Conservation (phyloP, 345 rosid genomes). For the Salix suchowensis region DNA sequence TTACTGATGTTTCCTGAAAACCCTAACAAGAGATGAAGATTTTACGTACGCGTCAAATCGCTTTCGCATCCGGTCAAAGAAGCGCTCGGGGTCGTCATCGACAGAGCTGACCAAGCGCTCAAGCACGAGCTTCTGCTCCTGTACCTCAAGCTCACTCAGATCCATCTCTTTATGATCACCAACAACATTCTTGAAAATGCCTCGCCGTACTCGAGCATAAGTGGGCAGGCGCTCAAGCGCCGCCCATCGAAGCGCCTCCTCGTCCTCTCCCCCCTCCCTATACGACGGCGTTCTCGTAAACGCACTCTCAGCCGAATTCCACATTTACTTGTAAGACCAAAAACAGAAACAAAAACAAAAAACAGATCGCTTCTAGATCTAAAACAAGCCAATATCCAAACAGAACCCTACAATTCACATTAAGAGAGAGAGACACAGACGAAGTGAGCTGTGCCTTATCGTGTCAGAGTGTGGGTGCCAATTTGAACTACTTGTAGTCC, state of each 20-base stretch:
- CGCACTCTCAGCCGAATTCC: conserved; percentile 77
- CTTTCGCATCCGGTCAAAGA: conserved; percentile 72
- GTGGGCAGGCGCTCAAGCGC: conserved; percentile 91
- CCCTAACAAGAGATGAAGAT: background rate
- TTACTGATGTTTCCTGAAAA: background rate
- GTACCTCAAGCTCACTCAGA: conserved; percentile 57
- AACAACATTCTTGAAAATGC: conserved; percentile 59
- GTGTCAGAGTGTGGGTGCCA: background rate
- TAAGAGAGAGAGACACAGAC: background rate
- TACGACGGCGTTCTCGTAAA: conserved; percentile 67
- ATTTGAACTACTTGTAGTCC: conserved; percentile 1
- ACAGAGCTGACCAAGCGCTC: conserved; percentile 67
- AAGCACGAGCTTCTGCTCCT: conserved; percentile 65
- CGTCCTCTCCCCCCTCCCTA: conserved; percentile 52
- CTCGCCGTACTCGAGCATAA: conserved; percentile 61
- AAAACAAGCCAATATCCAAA: background rate
- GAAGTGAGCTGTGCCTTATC: background rate
- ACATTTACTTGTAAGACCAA: conserved; percentile 32
- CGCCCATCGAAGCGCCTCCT: conserved; percentile 90
- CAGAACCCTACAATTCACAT: background rate
- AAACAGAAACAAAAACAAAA: background rate
- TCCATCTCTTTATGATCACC: conserved; percentile 72
- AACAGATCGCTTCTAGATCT: conserved; percentile 18
- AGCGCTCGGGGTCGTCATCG: conserved; percentile 78
- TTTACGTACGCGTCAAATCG: conserved; percentile 68